Conservation (phyloP, 2,329 filamentous ascomycete genomes). For the Diaporthe batatas region DNA sequence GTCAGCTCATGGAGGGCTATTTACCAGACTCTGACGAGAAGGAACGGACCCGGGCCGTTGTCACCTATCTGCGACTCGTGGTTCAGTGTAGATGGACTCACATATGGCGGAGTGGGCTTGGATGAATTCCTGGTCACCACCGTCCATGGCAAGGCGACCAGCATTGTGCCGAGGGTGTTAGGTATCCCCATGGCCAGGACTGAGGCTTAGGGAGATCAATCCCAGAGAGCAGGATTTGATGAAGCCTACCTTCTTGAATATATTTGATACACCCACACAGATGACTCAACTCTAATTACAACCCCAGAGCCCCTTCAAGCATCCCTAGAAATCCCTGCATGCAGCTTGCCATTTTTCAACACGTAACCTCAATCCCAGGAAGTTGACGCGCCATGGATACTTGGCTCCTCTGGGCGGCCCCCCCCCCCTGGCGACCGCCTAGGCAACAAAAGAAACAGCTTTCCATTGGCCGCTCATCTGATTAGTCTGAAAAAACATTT, state of each 20-base stretch:
- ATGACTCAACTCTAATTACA: too few relatives aligned
- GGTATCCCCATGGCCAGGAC: constrained; percentile 1
- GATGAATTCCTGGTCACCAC: constrained; percentile 35
- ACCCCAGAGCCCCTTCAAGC: too few relatives aligned
- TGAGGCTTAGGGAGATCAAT: not conserved
- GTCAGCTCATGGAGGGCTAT: constrained; percentile 50
- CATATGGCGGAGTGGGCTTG: constrained; percentile 29
- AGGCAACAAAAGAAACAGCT: too few relatives aligned
- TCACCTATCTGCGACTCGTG: constrained; percentile 47
- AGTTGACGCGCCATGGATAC: too few relatives aligned
- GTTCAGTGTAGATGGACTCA: constrained; percentile 3
- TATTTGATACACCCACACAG: not conserved
- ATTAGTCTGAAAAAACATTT: too few relatives aligned
- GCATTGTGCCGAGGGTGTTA: constrained; percentile 18
- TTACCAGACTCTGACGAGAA: constrained; percentile 49
- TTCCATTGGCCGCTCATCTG: too few relatives aligned
- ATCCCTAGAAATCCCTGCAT: too few relatives aligned
- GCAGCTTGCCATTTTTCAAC: too few relatives aligned
- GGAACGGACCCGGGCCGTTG: constrained; percentile 49
- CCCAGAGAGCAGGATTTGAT: not conserved
- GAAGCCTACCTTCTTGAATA: too few relatives aligned
- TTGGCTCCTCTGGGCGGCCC: too few relatives aligned
- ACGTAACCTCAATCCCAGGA: too few relatives aligned
- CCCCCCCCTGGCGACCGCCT: too few relatives aligned
- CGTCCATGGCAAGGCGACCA: constrained; percentile 1